Percentiles rank a stretch among this genome's conserved stretches.
These are phyloP conservation scores for Fraxinus americana DNA, from an alignment of 257 asterid species.

Conservation along the genomic window DNA sequence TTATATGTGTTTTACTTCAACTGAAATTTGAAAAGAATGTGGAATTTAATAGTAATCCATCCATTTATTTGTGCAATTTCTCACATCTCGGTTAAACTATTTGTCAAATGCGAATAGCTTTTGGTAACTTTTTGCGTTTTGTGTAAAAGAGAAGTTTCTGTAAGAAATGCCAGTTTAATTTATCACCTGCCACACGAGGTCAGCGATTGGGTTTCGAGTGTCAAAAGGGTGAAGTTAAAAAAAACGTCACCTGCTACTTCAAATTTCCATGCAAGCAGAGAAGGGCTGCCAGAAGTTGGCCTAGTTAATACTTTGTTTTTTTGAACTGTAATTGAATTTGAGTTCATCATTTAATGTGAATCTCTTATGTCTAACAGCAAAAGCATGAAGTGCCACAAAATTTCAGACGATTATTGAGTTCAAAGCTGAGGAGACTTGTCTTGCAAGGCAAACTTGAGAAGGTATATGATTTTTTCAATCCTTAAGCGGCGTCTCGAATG, in stretches of 20 bases:
- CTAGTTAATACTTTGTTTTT: background rate
- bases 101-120: background rate
- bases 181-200: background rate
- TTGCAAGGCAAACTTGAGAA: constrained; percentile 55
- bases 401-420: constrained; percentile 45
- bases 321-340: background rate
- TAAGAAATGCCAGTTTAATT: background rate
- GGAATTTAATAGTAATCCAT: background rate
- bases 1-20: background rate
- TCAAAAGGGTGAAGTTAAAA: no score
- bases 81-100: background rate
- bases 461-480: constrained; percentile 31
- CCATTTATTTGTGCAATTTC: background rate
- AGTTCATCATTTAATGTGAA: background rate
- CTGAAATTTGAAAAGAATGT: background rate
- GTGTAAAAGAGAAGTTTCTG: background rate
- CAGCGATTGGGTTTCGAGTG: no score
- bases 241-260: background rate
- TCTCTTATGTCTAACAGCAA: constrained; percentile 40
- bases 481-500: background rate
- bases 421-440: constrained; percentile 53
- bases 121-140: background rate
- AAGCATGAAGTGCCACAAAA: constrained; percentile 42
- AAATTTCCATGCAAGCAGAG: background rate
- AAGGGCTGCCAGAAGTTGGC: background rate